These are phyloP conservation scores for Dianthus caryophyllus DNA, from an alignment of 148 eudicot genomes.

Conservation along the genomic window DNA sequence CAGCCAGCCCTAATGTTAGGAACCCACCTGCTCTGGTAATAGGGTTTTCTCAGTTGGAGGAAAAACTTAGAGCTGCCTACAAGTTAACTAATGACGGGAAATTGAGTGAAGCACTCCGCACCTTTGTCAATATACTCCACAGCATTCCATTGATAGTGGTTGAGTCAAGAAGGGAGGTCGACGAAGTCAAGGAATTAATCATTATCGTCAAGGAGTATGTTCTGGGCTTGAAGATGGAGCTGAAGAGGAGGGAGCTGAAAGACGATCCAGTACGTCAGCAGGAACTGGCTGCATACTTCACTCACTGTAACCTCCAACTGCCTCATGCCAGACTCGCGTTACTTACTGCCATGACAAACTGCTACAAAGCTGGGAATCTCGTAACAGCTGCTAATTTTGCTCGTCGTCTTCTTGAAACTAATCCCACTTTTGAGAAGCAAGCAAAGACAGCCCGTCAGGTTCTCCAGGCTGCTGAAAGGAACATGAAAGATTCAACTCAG, in stretches of 20 bases:
- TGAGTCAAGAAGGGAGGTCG: slow-evolving; percentile 47
- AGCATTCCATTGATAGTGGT: slow-evolving; percentile 42
- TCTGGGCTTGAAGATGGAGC: slow-evolving; percentile 45
- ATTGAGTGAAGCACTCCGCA: slow-evolving; percentile 37
- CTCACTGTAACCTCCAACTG: slow-evolving; percentile 88
- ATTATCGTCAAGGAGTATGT: slow-evolving; percentile 43
- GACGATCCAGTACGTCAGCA: slow-evolving; percentile 72
- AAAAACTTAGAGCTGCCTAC: slow-evolving; percentile 42
- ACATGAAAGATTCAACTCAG: slow-evolving; percentile 64
- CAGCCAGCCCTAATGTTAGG: slow-evolving; percentile 41
- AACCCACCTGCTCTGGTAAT: slow-evolving; percentile 41
- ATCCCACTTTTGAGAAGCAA: slow-evolving; percentile 67
- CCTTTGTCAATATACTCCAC: slow-evolving; percentile 35
- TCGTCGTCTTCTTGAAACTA: slow-evolving; percentile 74
- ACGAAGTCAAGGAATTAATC: slow-evolving; percentile 46
- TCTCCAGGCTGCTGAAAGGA: slow-evolving; percentile 77
- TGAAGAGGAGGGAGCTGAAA: slow-evolving; percentile 45
- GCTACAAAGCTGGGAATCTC: slow-evolving; percentile 63
- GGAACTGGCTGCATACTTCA: slow-evolving; percentile 93
- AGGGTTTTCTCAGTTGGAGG: slow-evolving; percentile 44
- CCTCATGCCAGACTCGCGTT: slow-evolving; percentile 86
- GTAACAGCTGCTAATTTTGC: slow-evolving; percentile 80
- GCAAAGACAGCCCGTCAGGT: slow-evolving; percentile 70
- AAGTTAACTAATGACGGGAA: slow-evolving; percentile 40
- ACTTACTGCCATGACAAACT: slow-evolving; percentile 67